Evolutionary conservation across 2,329 filamentous ascomycete species (phyloP), one percentile per base, ranked within the genome.

Genomic region (Sordariomycetes sp.): DNA sequence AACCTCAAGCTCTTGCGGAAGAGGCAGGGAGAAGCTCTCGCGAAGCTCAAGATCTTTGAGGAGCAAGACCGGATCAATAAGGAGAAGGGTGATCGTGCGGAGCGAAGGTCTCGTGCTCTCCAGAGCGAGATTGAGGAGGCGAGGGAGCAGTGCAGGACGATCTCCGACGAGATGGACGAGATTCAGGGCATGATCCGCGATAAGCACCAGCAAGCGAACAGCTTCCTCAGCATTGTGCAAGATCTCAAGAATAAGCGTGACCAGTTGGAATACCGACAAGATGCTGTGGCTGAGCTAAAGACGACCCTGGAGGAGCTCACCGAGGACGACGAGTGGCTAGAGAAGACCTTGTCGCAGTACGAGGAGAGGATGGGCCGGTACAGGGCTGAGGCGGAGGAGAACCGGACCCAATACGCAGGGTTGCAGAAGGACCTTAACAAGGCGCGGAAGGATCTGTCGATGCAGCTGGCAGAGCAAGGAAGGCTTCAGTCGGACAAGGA

Each of bases 1-100:
- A 96, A 95, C 68, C 87, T 99, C 67, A 96, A 95, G 67, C 69
- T 84, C 10, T 76, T 97, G 54, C 80, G 86, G 45, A 99, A 97
- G 72, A 86, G 85, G 62, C 86, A 95, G 62, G 86, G 85, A 39
- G 84, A 87, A 61, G 80, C 92, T 60, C 77, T 97, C 10, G 80
- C 76, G 17, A 81, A 85, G 60, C 79, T 87, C 58, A 89, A 89
- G 65, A 81, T 86, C 51, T 80, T 87, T 59, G 89, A 96, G 66
- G 77, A 84, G 48, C 82, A 90, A 61, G 84, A 87, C 62, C 94
- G 94, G 68, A 75, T 80, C 53, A 87, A 94, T 69, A 97, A 96
- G 67, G 88, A 94, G 59, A 87, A 85, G 59, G 91, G 87, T 8
- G 87, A 90, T 57, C 81, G 83, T 61, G 80, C 82, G 3, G 78